Conservation (phyloP, 208 protist genomes). For the Leptomonas seymouri region DNA sequence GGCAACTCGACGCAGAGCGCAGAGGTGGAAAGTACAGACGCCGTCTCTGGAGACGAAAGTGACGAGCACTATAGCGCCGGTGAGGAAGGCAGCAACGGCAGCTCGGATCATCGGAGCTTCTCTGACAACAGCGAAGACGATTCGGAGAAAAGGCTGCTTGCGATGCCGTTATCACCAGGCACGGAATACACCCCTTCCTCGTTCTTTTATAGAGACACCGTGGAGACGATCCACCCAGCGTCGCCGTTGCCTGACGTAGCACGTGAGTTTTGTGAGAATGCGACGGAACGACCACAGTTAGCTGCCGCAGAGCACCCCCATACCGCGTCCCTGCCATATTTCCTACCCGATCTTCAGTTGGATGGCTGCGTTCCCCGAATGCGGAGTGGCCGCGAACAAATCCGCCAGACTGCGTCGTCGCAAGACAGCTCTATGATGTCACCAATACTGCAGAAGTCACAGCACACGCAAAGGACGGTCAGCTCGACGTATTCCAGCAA, state of each 20-base stretch:
- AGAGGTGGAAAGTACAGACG: not conserved
- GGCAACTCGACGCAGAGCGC: not conserved
- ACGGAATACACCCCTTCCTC: not conserved
- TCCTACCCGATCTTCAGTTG: too few species aligned
- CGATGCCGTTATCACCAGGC: not conserved
- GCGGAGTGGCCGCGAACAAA: not conserved
- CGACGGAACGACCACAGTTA: not conserved
- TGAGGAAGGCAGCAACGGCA: too few species aligned
- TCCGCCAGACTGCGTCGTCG: not conserved
- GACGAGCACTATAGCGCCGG: too few species aligned
- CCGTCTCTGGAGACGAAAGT: too few species aligned
- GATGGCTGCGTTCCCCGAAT: not conserved
- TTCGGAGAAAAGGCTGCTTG: not conserved
- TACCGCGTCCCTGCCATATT: too few species aligned
- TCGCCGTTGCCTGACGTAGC: not conserved
- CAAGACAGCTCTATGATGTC: not conserved
- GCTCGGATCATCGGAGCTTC: not conserved
- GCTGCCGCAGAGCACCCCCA: not conserved
- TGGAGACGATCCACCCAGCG: not conserved
- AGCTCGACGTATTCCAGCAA: not conserved
- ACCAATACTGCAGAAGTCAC: too few species aligned
- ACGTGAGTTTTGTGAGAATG: not conserved
- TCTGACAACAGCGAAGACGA: not conserved
- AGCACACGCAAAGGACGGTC: not conserved
- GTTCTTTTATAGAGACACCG: not conserved